Conservation (phyloP, 768 basidiomycete species). For the Termitomyces sp. region DNA sequence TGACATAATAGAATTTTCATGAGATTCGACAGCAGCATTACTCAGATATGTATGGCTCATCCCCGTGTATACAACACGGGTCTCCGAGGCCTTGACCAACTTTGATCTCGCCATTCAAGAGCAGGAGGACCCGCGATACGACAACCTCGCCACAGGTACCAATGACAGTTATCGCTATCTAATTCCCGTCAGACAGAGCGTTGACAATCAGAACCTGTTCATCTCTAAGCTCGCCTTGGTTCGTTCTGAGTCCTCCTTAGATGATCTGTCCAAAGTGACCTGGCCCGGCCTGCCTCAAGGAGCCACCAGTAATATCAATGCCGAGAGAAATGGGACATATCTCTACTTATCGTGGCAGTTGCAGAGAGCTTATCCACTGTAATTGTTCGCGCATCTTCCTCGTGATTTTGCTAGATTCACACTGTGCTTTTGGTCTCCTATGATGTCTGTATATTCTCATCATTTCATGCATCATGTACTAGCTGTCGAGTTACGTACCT, state of each 20-base stretch:
- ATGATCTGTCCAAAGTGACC: neutral
- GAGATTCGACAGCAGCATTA: neutral
- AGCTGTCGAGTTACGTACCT: no score
- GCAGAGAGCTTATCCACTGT: constrained; percentile 1
- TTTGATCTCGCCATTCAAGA: constrained; percentile 2
- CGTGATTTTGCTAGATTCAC: neutral
- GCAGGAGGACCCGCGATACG: neutral
- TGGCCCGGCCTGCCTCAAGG: neutral
- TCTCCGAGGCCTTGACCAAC: neutral
- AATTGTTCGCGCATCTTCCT: neutral
- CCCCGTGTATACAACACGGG: neutral
- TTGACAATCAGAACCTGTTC: neutral
- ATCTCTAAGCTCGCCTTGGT: neutral
- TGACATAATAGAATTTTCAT: neutral
- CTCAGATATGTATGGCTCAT: constrained; percentile 7
- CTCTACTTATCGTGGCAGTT: neutral
- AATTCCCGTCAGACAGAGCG: neutral
- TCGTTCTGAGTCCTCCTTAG: neutral
- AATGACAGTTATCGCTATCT: constrained; percentile 1
- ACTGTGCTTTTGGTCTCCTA: neutral
- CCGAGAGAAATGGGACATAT: neutral
- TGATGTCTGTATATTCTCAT: no score
- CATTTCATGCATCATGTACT: no score
- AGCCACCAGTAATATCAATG: neutral
- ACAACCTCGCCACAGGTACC: constrained; percentile 3